These are phyloP conservation scores for Teratosphaeria destructans DNA, from an alignment of 2,329 filamentous ascomycete species.

Conservation along the genomic window DNA sequence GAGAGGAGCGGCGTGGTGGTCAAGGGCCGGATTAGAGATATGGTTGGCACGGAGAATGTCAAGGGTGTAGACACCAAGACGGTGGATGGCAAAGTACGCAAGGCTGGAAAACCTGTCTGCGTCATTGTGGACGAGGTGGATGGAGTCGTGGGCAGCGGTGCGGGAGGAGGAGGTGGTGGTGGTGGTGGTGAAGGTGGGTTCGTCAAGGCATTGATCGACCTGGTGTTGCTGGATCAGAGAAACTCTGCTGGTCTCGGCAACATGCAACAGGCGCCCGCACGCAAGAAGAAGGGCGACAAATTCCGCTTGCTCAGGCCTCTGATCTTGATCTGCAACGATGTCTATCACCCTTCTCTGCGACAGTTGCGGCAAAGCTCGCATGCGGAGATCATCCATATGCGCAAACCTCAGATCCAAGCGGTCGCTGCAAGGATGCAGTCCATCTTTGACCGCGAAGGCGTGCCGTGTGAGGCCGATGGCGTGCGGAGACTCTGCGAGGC, in stretches of 20 bases:
- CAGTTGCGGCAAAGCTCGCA: conserved; percentile 74
- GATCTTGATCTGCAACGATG: conserved; percentile 92
- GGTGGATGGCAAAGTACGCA: conserved; percentile 48
- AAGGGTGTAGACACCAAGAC: conserved; percentile 54
- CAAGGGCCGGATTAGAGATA: conserved; percentile 80
- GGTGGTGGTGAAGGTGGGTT: conserved; percentile 85
- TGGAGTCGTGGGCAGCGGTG: conserved; percentile 74
- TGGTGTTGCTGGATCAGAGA: conserved; percentile 76
- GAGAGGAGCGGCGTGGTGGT: conserved; percentile 85
- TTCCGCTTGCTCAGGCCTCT: conserved; percentile 81
- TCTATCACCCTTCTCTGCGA: conserved; percentile 82
- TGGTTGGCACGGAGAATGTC: conserved; percentile 87
- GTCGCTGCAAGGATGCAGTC: conserved; percentile 70
- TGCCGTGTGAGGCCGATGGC: conserved; percentile 79
- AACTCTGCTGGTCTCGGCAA: conserved; percentile 45
- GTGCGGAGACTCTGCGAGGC: conserved; percentile 75
- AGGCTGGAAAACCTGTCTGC: conserved; percentile 75
- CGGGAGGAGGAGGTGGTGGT: conserved; percentile 55
- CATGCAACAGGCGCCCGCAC: conserved; percentile 22
- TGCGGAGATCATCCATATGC: conserved; percentile 84
- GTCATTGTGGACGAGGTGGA: conserved; percentile 96
- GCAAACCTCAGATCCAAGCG: conserved; percentile 77
- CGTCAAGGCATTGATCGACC: conserved; percentile 84
- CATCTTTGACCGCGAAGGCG: conserved; percentile 81
- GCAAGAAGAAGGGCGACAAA: conserved; percentile 68